These are phyloP conservation scores for Hemileia vastatrix DNA, from an alignment of 1,284 basidiomycete species.

Conservation along the genomic window DNA sequence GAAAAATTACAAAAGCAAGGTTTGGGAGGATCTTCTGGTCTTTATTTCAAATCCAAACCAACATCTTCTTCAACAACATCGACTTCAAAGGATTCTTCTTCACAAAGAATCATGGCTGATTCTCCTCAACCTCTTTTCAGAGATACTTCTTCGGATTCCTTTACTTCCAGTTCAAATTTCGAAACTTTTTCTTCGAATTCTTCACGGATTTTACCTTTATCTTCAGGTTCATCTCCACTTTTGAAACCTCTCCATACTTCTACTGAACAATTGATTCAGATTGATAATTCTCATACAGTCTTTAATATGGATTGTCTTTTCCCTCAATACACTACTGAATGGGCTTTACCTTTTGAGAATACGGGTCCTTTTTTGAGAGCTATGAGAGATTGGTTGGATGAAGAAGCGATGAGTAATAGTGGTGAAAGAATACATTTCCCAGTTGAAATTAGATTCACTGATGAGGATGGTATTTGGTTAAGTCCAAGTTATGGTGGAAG, in stretches of 20 bases:
- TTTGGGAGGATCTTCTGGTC: too few relatives aligned
- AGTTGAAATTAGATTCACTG: constrained; percentile 83
- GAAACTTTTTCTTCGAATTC: constrained; percentile 52
- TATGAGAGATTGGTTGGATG: constrained; percentile 63
- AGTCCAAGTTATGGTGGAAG: constrained; percentile 69
- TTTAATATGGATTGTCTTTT: constrained; percentile 45
- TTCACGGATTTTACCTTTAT: constrained; percentile 55
- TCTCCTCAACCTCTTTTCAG: constrained; percentile 66
- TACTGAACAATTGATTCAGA: neutral
- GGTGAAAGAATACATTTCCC: constrained; percentile 84
- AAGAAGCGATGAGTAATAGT: constrained; percentile 57
- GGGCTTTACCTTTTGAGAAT: constrained; percentile 67
- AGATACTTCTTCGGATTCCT: constrained; percentile 62
- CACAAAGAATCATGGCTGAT: too few relatives aligned
- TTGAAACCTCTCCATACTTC: constrained; percentile 48
- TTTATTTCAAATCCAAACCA: too few relatives aligned
- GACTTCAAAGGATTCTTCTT: too few relatives aligned
- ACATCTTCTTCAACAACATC: too few relatives aligned
- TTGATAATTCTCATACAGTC: constrained; percentile 30
- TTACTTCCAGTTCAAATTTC: constrained; percentile 66
- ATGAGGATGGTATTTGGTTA: constrained; percentile 83
- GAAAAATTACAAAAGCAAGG: too few relatives aligned
- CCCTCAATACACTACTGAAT: constrained; percentile 81
- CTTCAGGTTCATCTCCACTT: constrained; percentile 52
- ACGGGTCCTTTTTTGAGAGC: constrained; percentile 58